Evolutionary conservation across 139 green algal genomes (phyloP), one percentile per base, ranked within the genome.

Genomic region (Coelastrella sp.): DNA sequence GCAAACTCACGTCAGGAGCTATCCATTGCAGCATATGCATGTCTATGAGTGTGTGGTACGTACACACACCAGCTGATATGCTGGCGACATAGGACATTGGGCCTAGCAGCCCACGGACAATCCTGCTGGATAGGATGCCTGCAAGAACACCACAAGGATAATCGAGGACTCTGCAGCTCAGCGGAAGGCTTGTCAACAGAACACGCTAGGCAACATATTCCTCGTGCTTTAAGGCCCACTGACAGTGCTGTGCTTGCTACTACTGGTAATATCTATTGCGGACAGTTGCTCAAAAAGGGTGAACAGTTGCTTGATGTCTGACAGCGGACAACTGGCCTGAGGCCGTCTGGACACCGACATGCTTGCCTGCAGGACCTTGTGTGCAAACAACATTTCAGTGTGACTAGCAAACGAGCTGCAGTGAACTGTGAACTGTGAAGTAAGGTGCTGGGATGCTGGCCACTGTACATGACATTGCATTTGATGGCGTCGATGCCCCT

Each of bases 121-220:
- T 91, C 54, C 87, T 80, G 65, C 65, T 86, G 75, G 71, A 87
- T 8, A 89, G 66, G 7, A 92, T 85, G 57, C 87, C 76, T 90
- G 61, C 64, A 87, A 22, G n/a, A 60, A 32, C 16, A 14, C 23
- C 7, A 64, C 22, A 76, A 4, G 68, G 14, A 76, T 0, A 76
- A 0, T 76, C 4, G 17, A 10, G 16, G 3, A 6, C 68, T 32
- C 68, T 32, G 14, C 22, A 17, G 5, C 17, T 8, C 68, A 6
- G 13, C 68, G 22, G 68, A 23, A 23, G 17, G 16, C 6, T 6
- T 76, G 5, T 32, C 68, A 76, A 22, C 4, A 23, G 17, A n/a
- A 76, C 5, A n/a, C 14, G 6, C 68, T 17, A 47, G 68, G 68
- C 68, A 8, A 22, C 5, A 47, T 86, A n/a, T n/a, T 74, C 23